Evolutionary conservation across 306 rosid genomes (phyloP), one percentile per base, ranked within the genome.

Genomic region (Cotoneaster glaucophyllus): DNA sequence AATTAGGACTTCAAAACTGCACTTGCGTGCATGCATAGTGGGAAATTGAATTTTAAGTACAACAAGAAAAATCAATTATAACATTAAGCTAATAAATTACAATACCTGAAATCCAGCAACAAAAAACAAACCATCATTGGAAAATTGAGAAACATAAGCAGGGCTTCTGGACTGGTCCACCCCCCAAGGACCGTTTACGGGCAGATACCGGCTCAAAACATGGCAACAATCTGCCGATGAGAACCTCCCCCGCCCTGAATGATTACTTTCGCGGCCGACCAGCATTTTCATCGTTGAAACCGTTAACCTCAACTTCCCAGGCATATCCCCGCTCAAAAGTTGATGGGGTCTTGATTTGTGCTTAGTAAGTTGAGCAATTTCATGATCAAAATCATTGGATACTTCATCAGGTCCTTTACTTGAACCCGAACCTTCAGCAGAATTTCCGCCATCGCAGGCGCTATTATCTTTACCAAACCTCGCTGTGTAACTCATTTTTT

Each of bases 221-320:
- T 91, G 97, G 78, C 98, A 91, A 75, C 89, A 81, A 74, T 94
- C 98, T 3, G 96, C 91, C 5, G 90, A 83, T 18, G 98, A 94
- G 85, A 94, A 91, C 84, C 95, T 87, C 37, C 98, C 98, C 64
- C 85, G 82, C 39, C 96, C 93, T 0, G 97, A 88, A 64, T 82
- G 80, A 78, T 94, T 94, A 82, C 85, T 78, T 73, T 94, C 98
- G 11, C 97, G 88, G 22, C 97, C 91, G 29, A 91, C 93, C 86
- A 94, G 78, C 97, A 94, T 90, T 80, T 90, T 94, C 75, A 91
- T 91, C 2, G 98, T 91, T 26, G 98, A 94, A 80, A 94, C 88
- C 34, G 86, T 91, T 73, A 84, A 80, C 68, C 82, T 75, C 69
- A 82, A 67, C 82, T 84, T 87, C 74, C 96, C 89, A 19, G 85